Evolutionary conservation across 805 yeast species (phyloP).

Genomic region (Candida adriatica): DNA sequence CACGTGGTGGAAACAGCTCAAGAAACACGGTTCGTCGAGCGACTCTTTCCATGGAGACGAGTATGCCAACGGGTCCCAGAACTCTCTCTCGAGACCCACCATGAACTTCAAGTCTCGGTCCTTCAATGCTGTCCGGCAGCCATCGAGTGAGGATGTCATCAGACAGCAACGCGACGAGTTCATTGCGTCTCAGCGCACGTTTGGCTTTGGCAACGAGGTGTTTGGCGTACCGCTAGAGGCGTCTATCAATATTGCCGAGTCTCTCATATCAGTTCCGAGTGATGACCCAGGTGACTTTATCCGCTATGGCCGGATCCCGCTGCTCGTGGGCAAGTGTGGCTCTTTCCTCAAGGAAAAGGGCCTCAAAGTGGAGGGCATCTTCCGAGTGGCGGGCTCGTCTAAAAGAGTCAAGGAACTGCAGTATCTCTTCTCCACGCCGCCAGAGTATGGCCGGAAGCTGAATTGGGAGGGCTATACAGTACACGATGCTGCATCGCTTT

Average conservation of each 20-base stretch:
- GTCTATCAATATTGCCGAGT: slow-evolving; percentile 71
- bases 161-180: slow-evolving; percentile 33
- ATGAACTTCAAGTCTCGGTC: slow-evolving; percentile 31
- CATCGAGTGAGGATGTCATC: slow-evolving; percentile 16
- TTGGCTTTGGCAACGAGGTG: slow-evolving; percentile 39
- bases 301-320: slow-evolving; percentile 83
- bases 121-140: slow-evolving; percentile 19
- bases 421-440: slow-evolving; percentile 75
- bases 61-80: slow-evolving; percentile 10
- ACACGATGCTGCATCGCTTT: slow-evolving; percentile 91
- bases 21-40: slow-evolving; percentile 21
- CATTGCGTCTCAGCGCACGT: slow-evolving; percentile 25
- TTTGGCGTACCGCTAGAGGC: slow-evolving; percentile 76
- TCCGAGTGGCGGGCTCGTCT: slow-evolving; percentile 87
- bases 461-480: slow-evolving; percentile 90
- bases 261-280: slow-evolving; percentile 59
- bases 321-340: slow-evolving; percentile 95
- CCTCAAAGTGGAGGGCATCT: slow-evolving; percentile 80
- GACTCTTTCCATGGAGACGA: slow-evolving; percentile 14
- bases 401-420: slow-evolving; percentile 85
- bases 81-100: slow-evolving; percentile 22
- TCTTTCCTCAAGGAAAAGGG: slow-evolving; percentile 74
- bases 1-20: slow-evolving; percentile 36
- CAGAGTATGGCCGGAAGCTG: slow-evolving; percentile 80
- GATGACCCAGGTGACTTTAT: slow-evolving; percentile 53